These are phyloP conservation scores for Chytriomyces hyalinus DNA, from an alignment of 192 early-diverging fungal species.

Conservation along the genomic window DNA sequence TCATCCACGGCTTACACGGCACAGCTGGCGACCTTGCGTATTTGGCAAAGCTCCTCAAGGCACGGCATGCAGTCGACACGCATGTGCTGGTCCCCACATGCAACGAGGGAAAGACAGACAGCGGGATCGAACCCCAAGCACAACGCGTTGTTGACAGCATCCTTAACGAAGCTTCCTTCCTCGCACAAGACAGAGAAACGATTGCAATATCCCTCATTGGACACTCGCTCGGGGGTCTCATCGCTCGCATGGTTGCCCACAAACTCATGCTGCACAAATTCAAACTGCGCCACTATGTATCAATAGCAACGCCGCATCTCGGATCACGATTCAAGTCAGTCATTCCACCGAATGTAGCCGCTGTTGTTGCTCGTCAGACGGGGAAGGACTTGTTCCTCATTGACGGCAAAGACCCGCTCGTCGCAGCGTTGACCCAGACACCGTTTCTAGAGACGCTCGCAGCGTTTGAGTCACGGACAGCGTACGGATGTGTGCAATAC, in stretches of 20 bases:
- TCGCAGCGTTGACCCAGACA: neutral
- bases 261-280: neutral
- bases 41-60: neutral
- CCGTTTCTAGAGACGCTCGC: neutral
- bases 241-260: constrained; percentile 3
- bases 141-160: constrained; percentile 1
- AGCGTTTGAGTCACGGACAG: neutral
- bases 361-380: neutral
- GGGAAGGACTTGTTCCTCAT: constrained; percentile 1
- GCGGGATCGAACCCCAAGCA: constrained; percentile 3
- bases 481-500: constrained; percentile 10
- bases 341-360: neutral
- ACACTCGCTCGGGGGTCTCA: constrained; percentile 15
- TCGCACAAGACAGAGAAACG: neutral
- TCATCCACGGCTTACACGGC: constrained; percentile 22
- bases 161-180: neutral
- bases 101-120: constrained; percentile 9
- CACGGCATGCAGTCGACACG: neutral
- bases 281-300: constrained; percentile 1
- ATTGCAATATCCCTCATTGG: constrained; percentile 3
- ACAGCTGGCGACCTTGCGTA: neutral
- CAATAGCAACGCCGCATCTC: constrained; percentile 21
- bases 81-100: neutral
- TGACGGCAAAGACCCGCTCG: neutral
- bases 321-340: neutral